Percentiles rank a stretch among this genome's conserved stretches.
Conservation (phyloP, 441 rosid genomes). For the Brassica hybrid region DNA sequence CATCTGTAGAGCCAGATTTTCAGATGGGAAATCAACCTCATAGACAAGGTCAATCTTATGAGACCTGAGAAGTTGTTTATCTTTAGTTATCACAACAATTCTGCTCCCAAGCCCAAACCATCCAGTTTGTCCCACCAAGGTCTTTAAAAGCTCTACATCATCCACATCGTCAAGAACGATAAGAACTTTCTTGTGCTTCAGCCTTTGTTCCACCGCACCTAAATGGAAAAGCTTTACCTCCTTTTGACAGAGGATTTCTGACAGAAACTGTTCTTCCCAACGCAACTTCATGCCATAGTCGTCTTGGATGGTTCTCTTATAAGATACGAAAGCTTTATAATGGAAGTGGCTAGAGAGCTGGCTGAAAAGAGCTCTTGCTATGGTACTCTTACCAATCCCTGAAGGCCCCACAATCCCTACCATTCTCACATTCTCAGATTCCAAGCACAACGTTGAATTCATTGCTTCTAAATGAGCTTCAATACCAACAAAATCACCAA, state of each 20-base stretch:
- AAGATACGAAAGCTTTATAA: background rate
- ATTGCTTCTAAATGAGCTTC: conserved; percentile 16
- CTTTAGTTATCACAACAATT: conserved; percentile 39
- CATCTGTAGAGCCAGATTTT: background rate
- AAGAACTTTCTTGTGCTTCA: conserved; percentile 18
- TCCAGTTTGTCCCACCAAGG: background rate
- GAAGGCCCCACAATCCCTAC: conserved; percentile 25
- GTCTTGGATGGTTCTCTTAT: background rate
- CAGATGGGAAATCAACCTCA: conserved; percentile 1
- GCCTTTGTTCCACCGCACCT: conserved; percentile 11
- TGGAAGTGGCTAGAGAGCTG: background rate
- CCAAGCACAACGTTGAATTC: background rate
- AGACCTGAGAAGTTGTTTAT: background rate
- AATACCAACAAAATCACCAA: conserved; percentile 14
- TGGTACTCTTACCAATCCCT: conserved; percentile 32
- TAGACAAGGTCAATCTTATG: background rate
- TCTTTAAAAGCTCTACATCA: conserved; percentile 16
- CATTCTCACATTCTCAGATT: background rate
- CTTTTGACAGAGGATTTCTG: background rate
- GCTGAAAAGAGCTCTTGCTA: background rate
- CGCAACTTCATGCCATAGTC: background rate
- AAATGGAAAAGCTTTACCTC: background rate
- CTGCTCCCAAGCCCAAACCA: conserved; percentile 42
- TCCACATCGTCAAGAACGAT: conserved; percentile 28
- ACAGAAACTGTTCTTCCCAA: conserved; percentile 22